phyloP scores from a whole-genome alignment of 2,329 filamentous ascomycete genomes.

The Colletotrichum filicis region DNA sequence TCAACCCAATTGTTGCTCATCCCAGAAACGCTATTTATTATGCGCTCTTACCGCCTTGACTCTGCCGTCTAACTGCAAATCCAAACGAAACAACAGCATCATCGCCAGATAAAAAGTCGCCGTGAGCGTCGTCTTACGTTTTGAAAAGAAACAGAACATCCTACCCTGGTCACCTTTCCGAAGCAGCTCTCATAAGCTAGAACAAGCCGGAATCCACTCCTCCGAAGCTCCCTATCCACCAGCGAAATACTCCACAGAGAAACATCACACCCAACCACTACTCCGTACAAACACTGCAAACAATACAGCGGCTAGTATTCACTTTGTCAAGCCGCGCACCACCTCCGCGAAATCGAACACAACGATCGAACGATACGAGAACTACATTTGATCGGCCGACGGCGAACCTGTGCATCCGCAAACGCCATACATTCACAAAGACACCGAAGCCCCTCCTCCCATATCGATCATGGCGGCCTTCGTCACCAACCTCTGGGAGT shows the following conservation, averaged over 20 bases:
- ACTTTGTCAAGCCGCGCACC: background rate
- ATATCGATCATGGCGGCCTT: constrained; percentile 64
- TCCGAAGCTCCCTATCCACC: background rate
- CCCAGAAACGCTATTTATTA: constrained; percentile 30
- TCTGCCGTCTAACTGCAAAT: constrained; percentile 2
- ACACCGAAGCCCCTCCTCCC: background rate
- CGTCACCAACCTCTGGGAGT: constrained; percentile 85
- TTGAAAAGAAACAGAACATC: background rate
- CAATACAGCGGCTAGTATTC: background rate
- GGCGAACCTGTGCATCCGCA: background rate
- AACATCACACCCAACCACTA: background rate
- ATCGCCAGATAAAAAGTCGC: background rate
- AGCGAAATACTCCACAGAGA: background rate
- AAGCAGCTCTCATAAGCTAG: background rate
- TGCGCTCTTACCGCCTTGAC: constrained; percentile 28
- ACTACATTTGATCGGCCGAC: background rate
- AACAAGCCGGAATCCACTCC: background rate
- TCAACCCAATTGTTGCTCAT: constrained; percentile 2
- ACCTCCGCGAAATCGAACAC: background rate
- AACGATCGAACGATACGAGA: background rate
- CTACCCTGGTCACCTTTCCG: background rate
- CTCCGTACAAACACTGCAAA: background rate
- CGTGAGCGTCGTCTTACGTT: background rate
- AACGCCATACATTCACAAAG: background rate
- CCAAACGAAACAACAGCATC: background rate